Base-by-base conservation (phyloP, 2,329 filamentous ascomycete species). In the Rhynchosporium secalis region DNA sequence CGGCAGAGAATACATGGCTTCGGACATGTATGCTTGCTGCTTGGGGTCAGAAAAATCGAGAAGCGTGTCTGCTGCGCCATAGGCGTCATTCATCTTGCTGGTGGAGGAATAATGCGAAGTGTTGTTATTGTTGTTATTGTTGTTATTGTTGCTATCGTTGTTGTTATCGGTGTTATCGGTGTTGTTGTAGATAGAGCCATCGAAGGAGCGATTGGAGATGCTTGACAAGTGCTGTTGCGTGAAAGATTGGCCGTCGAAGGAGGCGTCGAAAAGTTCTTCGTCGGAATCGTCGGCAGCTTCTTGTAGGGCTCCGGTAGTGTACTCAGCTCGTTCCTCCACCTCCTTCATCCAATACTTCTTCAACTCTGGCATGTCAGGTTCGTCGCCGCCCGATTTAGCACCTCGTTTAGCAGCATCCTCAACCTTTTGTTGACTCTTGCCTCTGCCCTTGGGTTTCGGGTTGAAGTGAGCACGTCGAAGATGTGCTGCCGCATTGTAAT, bases 401-500 rank as follows among this genome's bases (percentile, higher is more conserved):
- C 82, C 82, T 13, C 82, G 79, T 73, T 80, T 83, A 71, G 83
- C 81, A 13, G 62, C 66, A 15, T 68, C 63, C 9, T 69, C 66
- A 40, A 68, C 68, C 66, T 73, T 78, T 64, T 65, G 72, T 64
- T 66, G 72, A 33, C 63, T 72, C 43, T 73, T 72, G 43, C 69
- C 72, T 70, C 79, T 79, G 41, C 76, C 77, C 13, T 82, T 78
- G 7, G 77, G 72, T 75, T 84, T 85, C 58, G 80, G 88, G 72
- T 89, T 90, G 80, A 97, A 98, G 74, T 98, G 94, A 0, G 89
- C 89, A 56, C 94, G 87, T 47, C 93, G 85, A 8, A 98, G 82
- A 74, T 98, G 94, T 0, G 92, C 94, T 0, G 92, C 92, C 0
- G 93, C 94, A 71, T 98, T 98, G 78, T 98, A 97, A 77, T 97